Base-by-base conservation (phyloP, 148 eudicot species). In the Selenicereus undatus region DNA sequence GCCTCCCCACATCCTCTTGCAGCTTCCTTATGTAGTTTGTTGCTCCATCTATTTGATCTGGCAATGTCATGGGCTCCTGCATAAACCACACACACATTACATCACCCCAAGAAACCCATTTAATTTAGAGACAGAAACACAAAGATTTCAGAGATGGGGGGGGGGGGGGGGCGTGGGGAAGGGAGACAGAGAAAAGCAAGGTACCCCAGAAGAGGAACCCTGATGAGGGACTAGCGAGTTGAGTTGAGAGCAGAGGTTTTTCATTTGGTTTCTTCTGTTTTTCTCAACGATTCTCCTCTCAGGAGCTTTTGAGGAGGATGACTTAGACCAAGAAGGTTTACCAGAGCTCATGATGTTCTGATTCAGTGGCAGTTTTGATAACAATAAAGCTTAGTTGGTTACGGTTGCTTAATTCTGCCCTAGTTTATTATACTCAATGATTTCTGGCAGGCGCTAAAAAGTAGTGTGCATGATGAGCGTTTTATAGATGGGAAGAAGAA, bases 41-140 rank as follows among this genome's bases (percentile, higher is more conserved):
- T 6, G 97, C 95, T 51, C 86, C 91, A 30, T 87, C 91, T 75
- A 93, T 73, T 82, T 89, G 97, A 75, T 89, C 97, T 12, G 90
- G 89, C 45, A 90, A 58, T 22, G 93, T 75, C 73, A 80, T 26
- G 2, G 45, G 65, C 58, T 85, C 92, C 94, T 91, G 80, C 85
- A 79, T 30, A 22, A n/a, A 71, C 2, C 26, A 42, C 32, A 20
- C n/a, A n/a, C 11, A 42, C 30, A 54, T 20, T 0, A 62, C 4
- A 39, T 27, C 21, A n/a, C 27, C 14, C 18, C 18, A 32, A 42
- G 4, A 7, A 62, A 64, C 32, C 58, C 2, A 39, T 39, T 39
- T 39, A 4, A 18, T 13, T 11, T 3, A 22, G 9, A 5, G 10
- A 36, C 22, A 51, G 76, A 18, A 7, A 39, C 43, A 39, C 43